These are phyloP conservation scores for Lachnellula hyalina DNA, from an alignment of 2,329 filamentous ascomycete species.

Conservation along the genomic window DNA sequence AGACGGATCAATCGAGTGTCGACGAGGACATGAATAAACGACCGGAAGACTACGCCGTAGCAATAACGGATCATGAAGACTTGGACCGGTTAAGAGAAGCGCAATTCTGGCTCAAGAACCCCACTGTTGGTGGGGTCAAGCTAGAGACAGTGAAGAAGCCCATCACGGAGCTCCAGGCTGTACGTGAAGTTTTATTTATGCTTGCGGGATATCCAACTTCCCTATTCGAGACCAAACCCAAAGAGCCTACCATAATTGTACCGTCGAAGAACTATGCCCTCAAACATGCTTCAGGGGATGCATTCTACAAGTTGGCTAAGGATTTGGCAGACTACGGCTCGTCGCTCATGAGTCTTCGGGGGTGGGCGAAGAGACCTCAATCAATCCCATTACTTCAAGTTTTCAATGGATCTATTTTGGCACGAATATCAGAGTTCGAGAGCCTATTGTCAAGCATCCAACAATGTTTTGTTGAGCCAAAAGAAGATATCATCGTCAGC, in stretches of 20 bases:
- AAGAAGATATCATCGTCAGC: constrained; percentile 56
- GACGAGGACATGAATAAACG: constrained; percentile 24
- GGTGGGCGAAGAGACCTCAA: constrained; percentile 38
- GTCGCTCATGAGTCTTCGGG: constrained; percentile 41
- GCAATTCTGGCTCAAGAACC: constrained; percentile 43
- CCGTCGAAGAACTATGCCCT: constrained; percentile 29
- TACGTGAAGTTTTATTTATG: constrained; percentile 82
- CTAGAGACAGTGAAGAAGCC: constrained; percentile 26
- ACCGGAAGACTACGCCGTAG: constrained; percentile 31
- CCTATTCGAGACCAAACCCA: constrained; percentile 49
- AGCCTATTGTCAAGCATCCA: constrained; percentile 54
- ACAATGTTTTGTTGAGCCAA: constrained; percentile 49
- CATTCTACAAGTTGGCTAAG: constrained; percentile 34
- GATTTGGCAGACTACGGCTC: constrained; percentile 45
- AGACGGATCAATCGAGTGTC: constrained; percentile 28
- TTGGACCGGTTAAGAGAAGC: constrained; percentile 37
- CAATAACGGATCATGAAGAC: constrained; percentile 27
- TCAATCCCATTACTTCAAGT: constrained; percentile 27
- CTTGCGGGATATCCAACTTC: constrained; percentile 71
- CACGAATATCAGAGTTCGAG: constrained; percentile 55
- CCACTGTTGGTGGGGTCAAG: constrained; percentile 21
- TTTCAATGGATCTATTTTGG: constrained; percentile 24
- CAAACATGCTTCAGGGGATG: constrained; percentile 32
- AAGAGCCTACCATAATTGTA: constrained; percentile 33
- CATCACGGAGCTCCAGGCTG: constrained; percentile 57